Conservation (phyloP, 805 yeast species). For the Isabelozyma pseudorhagii region DNA sequence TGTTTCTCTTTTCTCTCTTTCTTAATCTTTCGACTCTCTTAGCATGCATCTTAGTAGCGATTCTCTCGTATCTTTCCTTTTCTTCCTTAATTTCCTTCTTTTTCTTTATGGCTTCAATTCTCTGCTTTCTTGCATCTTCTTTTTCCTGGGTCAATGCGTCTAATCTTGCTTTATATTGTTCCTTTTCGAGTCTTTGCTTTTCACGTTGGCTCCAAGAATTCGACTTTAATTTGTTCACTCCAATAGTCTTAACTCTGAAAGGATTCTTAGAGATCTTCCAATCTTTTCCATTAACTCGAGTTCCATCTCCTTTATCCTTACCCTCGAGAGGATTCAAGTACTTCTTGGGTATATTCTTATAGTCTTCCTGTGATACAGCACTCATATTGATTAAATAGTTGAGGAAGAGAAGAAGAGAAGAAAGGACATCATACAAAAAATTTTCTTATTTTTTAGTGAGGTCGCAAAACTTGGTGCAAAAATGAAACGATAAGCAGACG, state of each 20-base stretch:
- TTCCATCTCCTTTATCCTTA: slow-evolving; percentile 43
- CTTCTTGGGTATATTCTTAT: slow-evolving; percentile 32
- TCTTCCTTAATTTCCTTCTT: slow-evolving; percentile 82
- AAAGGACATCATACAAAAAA: not conserved
- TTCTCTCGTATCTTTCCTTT: slow-evolving; percentile 77
- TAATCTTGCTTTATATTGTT: slow-evolving; percentile 65
- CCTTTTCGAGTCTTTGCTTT: slow-evolving; percentile 61
- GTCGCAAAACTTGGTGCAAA: not conserved
- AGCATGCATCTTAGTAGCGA: slow-evolving; percentile 86
- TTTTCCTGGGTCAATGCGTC: slow-evolving; percentile 78
- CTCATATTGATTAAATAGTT: slow-evolving; percentile 19
- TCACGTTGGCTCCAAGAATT: slow-evolving; percentile 65
- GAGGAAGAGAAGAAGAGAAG: not conserved
- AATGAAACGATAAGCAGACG: not conserved
- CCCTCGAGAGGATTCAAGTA: slow-evolving; percentile 30
- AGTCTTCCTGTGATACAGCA: slow-evolving; percentile 23
- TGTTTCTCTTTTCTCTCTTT: slow-evolving; percentile 92
- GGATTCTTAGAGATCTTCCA: slow-evolving; percentile 73
- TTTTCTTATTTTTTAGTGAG: not conserved
- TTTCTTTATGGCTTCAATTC: slow-evolving; percentile 59
- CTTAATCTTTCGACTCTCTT: slow-evolving; percentile 88
- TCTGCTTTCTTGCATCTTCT: slow-evolving; percentile 51
- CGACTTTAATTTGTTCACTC: slow-evolving; percentile 44
- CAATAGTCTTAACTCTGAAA: slow-evolving; percentile 59
- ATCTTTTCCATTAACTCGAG: slow-evolving; percentile 60